phyloP scores from a whole-genome alignment of 257 asterid genomes.

The Prunella vulgaris region DNA sequence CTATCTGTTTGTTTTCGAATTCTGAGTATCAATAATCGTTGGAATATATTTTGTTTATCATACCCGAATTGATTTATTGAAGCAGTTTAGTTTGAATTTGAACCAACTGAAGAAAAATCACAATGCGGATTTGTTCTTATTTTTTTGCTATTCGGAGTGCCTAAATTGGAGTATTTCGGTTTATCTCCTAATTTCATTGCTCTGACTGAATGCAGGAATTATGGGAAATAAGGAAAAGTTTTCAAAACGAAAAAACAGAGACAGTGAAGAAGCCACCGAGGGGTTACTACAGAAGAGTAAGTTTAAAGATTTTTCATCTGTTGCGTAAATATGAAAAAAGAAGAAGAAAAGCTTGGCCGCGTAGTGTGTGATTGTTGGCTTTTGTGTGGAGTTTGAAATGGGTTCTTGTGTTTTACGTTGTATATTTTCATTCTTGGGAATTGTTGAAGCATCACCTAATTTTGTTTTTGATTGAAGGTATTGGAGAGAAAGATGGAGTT shows the following conservation, averaged over 20 bases:
- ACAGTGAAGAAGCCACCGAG: conserved; percentile 27
- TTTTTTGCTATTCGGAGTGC: neutral
- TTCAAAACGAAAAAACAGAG: conserved; percentile 43
- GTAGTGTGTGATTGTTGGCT: no score
- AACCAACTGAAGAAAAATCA: neutral
- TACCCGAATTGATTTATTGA: neutral
- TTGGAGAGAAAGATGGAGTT: conserved; percentile 43
- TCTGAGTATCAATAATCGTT: neutral
- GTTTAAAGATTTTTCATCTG: neutral
- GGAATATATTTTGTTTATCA: neutral
- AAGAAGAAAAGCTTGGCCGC: no score
- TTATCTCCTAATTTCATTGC: neutral
- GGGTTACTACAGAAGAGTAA: conserved; percentile 29
- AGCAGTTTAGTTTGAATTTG: neutral
- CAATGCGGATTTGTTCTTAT: neutral
- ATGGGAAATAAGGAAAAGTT: conserved; percentile 46
- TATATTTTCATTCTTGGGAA: neutral
- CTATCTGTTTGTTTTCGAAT: neutral
- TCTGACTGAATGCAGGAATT: conserved; percentile 22
- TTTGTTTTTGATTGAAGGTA: conserved; percentile 35
- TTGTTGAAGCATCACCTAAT: neutral
- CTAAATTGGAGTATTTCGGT: neutral
- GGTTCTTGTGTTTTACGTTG: neutral
- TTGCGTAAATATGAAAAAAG: no score
- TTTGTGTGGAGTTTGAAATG: neutral